Evolutionary conservation across 495 filamentous ascomycete genomes (phyloP).

Genomic region (Peziza echinospora): DNA sequence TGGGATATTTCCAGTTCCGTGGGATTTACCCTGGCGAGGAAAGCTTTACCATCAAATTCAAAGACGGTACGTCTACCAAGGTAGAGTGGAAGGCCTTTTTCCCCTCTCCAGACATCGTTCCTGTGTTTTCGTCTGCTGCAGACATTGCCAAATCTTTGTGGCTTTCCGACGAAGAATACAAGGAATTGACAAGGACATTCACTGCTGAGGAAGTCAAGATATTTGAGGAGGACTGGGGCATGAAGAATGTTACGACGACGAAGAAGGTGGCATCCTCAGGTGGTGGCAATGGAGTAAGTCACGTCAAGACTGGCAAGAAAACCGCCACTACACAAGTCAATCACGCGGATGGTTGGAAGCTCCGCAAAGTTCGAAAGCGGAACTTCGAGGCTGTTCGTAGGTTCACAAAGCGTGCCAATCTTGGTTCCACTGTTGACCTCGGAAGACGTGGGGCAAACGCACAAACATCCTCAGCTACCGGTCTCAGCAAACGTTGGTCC

Average conservation of each 20-base stretch:
- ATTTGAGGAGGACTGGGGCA: background rate
- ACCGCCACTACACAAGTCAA: too few species aligned
- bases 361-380: too few species aligned
- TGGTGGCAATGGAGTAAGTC: too few species aligned
- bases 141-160: background rate
- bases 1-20: slow-evolving; percentile 3
- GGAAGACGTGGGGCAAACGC: too few species aligned
- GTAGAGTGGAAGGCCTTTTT: slow-evolving; percentile 4
- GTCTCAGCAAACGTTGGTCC: too few species aligned
- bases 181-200: background rate
- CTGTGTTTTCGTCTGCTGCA: slow-evolving; percentile 5
- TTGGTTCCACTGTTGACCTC: too few species aligned
- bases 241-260: background rate
- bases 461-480: too few species aligned
- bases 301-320: too few species aligned
- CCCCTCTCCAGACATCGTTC: slow-evolving; percentile 2
- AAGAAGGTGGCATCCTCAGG: too few species aligned
- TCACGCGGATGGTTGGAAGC: too few species aligned
- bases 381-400: too few species aligned
- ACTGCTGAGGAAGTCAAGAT: background rate
- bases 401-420: too few species aligned
- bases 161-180: background rate
- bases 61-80: slow-evolving; percentile 6
- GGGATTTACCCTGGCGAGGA: slow-evolving; percentile 1
- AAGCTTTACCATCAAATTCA: slow-evolving; percentile 5